Conservation (phyloP, 805 yeast species). For the Tetrapisispora taiwanensis region DNA sequence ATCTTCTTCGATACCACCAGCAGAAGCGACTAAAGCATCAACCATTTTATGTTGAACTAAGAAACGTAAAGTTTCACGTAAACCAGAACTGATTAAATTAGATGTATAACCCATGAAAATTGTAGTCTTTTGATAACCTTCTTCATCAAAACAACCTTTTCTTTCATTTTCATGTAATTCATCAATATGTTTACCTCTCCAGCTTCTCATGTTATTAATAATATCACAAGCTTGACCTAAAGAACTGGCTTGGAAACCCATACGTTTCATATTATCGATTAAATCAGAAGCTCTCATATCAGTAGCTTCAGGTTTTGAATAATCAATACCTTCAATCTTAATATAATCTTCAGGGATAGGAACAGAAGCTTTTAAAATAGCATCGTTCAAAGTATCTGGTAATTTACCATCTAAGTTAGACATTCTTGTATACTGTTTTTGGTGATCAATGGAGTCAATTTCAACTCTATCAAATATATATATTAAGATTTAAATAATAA, state of each 20-base stretch:
- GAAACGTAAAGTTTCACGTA: constrained; percentile 80
- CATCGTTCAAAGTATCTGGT: constrained; percentile 78
- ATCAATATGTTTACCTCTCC: constrained; percentile 79
- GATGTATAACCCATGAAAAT: constrained; percentile 95
- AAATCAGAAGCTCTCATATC: constrained; percentile 74
- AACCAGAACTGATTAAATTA: constrained; percentile 87
- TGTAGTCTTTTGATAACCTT: constrained; percentile 75
- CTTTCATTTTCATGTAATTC: constrained; percentile 59
- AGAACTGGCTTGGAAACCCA: constrained; percentile 96
- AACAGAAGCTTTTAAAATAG: constrained; percentile 77
- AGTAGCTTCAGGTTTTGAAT: constrained; percentile 63
- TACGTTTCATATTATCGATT: constrained; percentile 72
- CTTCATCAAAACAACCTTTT: constrained; percentile 68
- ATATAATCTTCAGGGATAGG: constrained; percentile 76
- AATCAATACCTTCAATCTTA: constrained; percentile 82
- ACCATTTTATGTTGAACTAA: constrained; percentile 91
- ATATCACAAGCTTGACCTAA: constrained; percentile 85
- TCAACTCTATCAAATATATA: no score
- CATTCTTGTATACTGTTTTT: no score
- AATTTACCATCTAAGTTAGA: constrained; percentile 32
- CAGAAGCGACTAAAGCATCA: constrained; percentile 90
- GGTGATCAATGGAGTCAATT: no score
- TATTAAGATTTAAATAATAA: no score
- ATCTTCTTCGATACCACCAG: constrained; percentile 98
- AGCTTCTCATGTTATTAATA: constrained; percentile 80